phyloP scores from a whole-genome alignment of 1,284 basidiomycete species.

The Puccinia horiana region DNA sequence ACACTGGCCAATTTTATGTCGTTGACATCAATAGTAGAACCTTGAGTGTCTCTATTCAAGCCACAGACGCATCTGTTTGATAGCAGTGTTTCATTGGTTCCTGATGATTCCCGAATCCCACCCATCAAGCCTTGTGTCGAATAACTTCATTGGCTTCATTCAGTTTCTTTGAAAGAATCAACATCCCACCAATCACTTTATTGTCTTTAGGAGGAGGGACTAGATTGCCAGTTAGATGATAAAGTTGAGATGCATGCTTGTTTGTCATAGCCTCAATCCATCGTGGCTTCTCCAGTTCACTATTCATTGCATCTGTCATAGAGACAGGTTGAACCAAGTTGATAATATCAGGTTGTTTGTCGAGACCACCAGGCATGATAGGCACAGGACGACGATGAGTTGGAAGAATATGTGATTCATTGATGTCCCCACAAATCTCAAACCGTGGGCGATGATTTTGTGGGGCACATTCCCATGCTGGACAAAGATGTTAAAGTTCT shows the following conservation, averaged over 20 bases:
- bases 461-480: background rate
- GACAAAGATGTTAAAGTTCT: background rate
- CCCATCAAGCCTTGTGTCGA: conserved; percentile 12
- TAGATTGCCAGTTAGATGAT: background rate
- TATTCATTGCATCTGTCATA: background rate
- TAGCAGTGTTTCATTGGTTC: background rate
- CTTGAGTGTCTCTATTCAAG: background rate
- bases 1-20: background rate
- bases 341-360: background rate
- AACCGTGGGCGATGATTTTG: background rate
- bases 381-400: background rate
- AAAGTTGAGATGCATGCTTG: too few relatives aligned
- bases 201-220: background rate
- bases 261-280: conserved; percentile 11
- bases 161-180: background rate
- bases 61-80: background rate
- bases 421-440: background rate
- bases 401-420: background rate
- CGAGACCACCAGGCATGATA: too few relatives aligned
- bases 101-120: conserved; percentile 17
- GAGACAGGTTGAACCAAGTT: background rate
- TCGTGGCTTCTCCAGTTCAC: background rate
- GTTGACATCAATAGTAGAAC: background rate
- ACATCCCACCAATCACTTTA: conserved; percentile 22
- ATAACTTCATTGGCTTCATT: background rate